phyloP scores from a whole-genome alignment of 2,329 filamentous ascomycete genomes.

The Arthrobotrys megalospora region DNA sequence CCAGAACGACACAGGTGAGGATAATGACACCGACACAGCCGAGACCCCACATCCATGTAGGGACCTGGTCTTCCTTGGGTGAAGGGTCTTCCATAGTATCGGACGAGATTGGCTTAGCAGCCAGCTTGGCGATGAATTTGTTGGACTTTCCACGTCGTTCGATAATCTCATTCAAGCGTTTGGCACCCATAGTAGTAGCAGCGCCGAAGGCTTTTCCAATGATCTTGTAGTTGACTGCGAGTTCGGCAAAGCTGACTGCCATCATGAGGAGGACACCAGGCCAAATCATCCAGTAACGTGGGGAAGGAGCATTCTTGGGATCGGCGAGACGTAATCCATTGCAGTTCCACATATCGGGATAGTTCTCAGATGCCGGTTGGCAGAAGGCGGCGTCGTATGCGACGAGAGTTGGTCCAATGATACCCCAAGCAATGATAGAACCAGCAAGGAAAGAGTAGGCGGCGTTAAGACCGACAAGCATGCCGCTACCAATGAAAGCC shows the following conservation, averaged over 20 bases:
- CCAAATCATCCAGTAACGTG: constrained; percentile 72
- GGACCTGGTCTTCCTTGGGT: constrained; percentile 63
- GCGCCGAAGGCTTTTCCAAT: constrained; percentile 70
- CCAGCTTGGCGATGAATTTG: constrained; percentile 69
- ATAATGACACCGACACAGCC: constrained; percentile 72
- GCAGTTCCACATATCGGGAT: constrained; percentile 66
- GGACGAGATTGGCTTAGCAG: constrained; percentile 62
- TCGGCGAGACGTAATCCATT: constrained; percentile 68
- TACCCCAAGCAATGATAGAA: constrained; percentile 73
- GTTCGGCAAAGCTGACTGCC: constrained; percentile 70
- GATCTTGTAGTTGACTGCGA: constrained; percentile 69
- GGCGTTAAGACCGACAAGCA: constrained; percentile 74
- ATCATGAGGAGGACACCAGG: constrained; percentile 72
- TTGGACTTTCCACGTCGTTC: constrained; percentile 69
- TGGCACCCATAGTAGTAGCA: constrained; percentile 70
- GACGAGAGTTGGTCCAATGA: constrained; percentile 67
- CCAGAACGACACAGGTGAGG: constrained; percentile 71
- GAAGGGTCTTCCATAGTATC: constrained; percentile 63
- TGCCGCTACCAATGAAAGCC: constrained; percentile 75
- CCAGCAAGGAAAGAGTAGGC: constrained; percentile 74
- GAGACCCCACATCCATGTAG: constrained; percentile 71
- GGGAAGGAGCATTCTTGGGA: constrained; percentile 69
- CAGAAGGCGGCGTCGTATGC: constrained; percentile 62
- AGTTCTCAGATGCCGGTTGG: constrained; percentile 34
- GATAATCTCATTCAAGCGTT: constrained; percentile 68